Evolutionary conservation across 176 grass and related monocot genomes (phyloP), one percentile per base, ranked within the genome.

Genomic region (sorghum (Sorghum bicolor)): DNA sequence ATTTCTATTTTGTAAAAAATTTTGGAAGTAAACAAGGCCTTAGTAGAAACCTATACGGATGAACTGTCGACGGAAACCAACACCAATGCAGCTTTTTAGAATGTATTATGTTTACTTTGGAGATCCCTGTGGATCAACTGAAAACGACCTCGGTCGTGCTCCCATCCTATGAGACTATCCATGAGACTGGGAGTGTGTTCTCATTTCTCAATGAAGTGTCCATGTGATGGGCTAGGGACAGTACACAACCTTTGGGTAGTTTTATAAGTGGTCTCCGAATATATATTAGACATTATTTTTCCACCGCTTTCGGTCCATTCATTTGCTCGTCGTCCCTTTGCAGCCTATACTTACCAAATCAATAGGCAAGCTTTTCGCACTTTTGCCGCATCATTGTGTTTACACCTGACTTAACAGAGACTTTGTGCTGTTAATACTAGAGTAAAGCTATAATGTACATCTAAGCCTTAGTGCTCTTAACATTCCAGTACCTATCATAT

Each of bases 251-350:
- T 66, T 31, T n/a, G 43, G 11, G 41, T 36, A 5, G 62, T 48
- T 79, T 48, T 79, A 64, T 8, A 67, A 67, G 62, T 66, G 62
- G 77, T 44, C 67, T n/a, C 40, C 17, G 62, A 48, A 67, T 80
- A 80, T 67, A 80, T 33, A 9, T 3, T 8, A 8, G 63, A 33
- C 63, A 67, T 80, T n/a, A 67, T 43, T 50, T 50, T 68, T 25
- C 0, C 48, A 5, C 15, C 20, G 32, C 63, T 67, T 36, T 80
- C 30, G 63, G 62, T 80, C 77, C 17, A 30, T 50, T 24, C 6
- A 20, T 50, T 26, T 14, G 29, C 8, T 36, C 63, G 22, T 47
- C 10, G 29, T 3, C 28, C 20, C 63, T 80, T 67, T 80, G 64
- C 28, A 47, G 16, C 10, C 9, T n/a, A 17, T 47, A 47, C 60